phyloP scores from a whole-genome alignment of 169 alveolate species.

The Cryptosporidium ryanae region DNA sequence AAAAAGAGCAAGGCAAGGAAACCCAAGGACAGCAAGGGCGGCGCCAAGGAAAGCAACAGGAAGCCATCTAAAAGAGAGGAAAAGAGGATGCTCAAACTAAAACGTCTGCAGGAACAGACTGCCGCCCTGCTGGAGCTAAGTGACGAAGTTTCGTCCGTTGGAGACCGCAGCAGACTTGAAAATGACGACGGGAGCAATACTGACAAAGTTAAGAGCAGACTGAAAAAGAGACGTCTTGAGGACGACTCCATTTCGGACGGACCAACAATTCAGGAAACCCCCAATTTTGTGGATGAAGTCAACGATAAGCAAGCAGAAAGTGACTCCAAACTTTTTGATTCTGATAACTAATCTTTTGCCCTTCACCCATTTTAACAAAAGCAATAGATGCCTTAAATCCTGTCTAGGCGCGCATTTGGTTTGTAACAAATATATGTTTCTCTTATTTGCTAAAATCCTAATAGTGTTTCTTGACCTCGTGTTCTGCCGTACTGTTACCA shows the following conservation, averaged over 20 bases:
- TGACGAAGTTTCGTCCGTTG: background rate
- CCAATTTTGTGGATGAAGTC: too few species aligned
- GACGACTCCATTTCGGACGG: background rate
- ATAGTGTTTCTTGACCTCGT: too few species aligned
- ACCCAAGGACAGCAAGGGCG: background rate
- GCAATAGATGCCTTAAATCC: too few species aligned
- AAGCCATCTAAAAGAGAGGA: slow-evolving; percentile 14
- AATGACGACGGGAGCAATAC: background rate
- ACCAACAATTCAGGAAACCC: background rate
- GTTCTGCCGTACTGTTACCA: too few species aligned
- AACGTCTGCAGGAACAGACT: slow-evolving; percentile 50
- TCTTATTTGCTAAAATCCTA: too few species aligned
- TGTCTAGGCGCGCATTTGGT: too few species aligned
- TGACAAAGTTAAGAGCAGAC: slow-evolving; percentile 11
- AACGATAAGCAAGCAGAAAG: too few species aligned
- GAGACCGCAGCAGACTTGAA: background rate
- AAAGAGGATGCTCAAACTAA: slow-evolving; percentile 32
- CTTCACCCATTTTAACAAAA: too few species aligned
- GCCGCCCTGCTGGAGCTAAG: slow-evolving; percentile 10
- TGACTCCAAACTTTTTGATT: too few species aligned
- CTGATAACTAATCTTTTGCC: too few species aligned
- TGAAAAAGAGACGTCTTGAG: slow-evolving; percentile 48
- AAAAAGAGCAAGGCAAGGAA: background rate
- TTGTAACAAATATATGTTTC: too few species aligned
- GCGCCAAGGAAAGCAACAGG: background rate